Evolutionary conservation across 2,329 filamentous ascomycete species (phyloP).

Genomic region (Colletotrichum lupini): DNA sequence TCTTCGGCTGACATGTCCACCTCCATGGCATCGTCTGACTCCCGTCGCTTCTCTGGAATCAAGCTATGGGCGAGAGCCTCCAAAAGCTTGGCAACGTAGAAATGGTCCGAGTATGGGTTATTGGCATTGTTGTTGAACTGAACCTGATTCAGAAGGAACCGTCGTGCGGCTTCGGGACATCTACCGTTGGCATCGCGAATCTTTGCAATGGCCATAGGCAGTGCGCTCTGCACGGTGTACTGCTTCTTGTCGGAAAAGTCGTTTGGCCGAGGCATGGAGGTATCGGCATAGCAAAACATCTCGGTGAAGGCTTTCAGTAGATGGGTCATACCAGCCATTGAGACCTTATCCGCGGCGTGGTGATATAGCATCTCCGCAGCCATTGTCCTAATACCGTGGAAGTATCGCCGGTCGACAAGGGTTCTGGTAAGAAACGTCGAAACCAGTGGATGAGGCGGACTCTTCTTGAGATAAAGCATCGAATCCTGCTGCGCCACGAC

Average conservation of each 20-base stretch:
- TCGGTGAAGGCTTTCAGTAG: conserved; percentile 87
- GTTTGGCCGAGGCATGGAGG: conserved; percentile 85
- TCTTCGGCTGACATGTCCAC: conserved; percentile 50
- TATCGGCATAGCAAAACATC: conserved; percentile 85
- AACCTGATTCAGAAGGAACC: conserved; percentile 88
- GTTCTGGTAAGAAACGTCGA: conserved; percentile 92
- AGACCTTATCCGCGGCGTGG: conserved; percentile 76
- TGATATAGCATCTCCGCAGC: conserved; percentile 83
- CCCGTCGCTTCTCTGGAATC: conserved; percentile 56
- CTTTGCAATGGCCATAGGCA: conserved; percentile 82
- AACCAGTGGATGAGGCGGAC: conserved; percentile 80
- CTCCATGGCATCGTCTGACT: conserved; percentile 52
- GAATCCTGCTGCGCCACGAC: conserved; percentile 88
- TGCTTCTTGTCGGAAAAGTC: conserved; percentile 89
- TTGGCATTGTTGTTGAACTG: conserved; percentile 95
- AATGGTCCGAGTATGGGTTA: conserved; percentile 89
- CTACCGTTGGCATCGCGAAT: conserved; percentile 80
- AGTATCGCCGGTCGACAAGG: conserved; percentile 91
- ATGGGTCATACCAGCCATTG: conserved; percentile 85
- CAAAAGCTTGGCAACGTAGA: conserved; percentile 87
- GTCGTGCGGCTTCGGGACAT: conserved; percentile 82
- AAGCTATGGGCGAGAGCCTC: conserved; percentile 68
- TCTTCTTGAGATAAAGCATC: conserved; percentile 77
- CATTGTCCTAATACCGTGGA: conserved; percentile 89
- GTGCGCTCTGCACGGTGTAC: conserved; percentile 86